A percentile compares a stretch with the other conserved stretches of the same genome.
Conservation (phyloP, 208 protist genomes). For the Trichomonas gallinae region DNA sequence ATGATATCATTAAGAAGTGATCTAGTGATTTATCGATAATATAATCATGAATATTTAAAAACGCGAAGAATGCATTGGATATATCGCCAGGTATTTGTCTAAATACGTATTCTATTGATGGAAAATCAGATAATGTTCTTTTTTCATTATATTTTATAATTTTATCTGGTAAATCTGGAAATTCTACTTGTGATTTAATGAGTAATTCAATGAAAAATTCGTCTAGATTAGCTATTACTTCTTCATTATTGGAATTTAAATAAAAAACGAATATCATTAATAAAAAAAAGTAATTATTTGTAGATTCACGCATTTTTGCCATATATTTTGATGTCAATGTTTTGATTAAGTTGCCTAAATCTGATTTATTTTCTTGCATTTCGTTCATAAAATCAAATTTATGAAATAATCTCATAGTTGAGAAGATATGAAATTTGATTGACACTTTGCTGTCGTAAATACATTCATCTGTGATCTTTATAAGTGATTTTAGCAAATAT, state of each 20-base stretch:
- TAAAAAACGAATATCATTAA: not conserved
- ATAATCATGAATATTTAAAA: not conserved
- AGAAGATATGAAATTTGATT: not conserved
- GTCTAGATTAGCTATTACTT: not conserved
- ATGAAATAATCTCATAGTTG: not conserved
- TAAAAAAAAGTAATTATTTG: not conserved
- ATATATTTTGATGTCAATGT: not conserved
- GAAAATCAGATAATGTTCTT: not conserved
- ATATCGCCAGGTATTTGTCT: not conserved
- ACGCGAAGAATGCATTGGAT: not conserved
- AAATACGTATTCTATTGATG: not conserved
- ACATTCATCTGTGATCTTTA: not conserved
- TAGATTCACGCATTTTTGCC: not conserved
- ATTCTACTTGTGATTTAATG: not conserved
- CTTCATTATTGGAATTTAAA: not conserved
- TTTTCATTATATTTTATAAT: not conserved
- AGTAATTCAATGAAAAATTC: not conserved
- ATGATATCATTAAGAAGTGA: not conserved
- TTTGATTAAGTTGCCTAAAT: not conserved
- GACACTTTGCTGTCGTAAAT: not conserved
- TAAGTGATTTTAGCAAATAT: not conserved
- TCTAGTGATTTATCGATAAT: not conserved
- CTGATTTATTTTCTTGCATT: not conserved
- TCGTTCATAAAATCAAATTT: too few relatives aligned
- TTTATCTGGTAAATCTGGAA: not conserved